Conservation (phyloP, 257 asterid genomes). For the Linaria vulgaris region DNA sequence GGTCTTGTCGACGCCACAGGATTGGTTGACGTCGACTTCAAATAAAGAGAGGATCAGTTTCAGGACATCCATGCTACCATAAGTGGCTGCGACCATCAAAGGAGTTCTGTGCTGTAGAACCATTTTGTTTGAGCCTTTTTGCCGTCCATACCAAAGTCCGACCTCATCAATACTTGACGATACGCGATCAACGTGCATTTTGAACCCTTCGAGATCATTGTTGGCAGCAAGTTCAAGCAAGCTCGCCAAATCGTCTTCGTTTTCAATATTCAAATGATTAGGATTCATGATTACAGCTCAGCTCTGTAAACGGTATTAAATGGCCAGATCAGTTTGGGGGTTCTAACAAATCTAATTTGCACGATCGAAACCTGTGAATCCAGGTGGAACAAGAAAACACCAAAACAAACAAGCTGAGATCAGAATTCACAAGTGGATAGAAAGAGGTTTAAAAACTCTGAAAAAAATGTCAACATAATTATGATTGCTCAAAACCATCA, state of each 20-base stretch:
- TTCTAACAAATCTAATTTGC: constrained; percentile 29
- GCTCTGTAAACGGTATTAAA: constrained; percentile 10
- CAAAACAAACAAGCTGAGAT: constrained; percentile 23
- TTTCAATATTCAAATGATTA: constrained; percentile 46
- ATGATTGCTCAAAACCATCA: constrained; percentile 3
- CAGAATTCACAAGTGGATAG: constrained; percentile 26
- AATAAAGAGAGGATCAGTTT: constrained; percentile 53
- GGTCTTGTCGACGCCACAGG: constrained; percentile 53
- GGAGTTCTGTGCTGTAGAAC: constrained; percentile 75
- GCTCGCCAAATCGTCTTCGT: constrained; percentile 52
- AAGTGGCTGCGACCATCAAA: constrained; percentile 79
- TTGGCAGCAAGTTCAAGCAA: constrained; percentile 81
- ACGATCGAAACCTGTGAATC: constrained; percentile 32
- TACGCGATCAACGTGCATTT: constrained; percentile 35
- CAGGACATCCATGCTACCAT: constrained; percentile 70
- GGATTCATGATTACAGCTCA: constrained; percentile 35
- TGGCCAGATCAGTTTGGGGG: constrained; percentile 17
- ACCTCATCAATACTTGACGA: constrained; percentile 52
- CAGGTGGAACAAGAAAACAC: constrained; percentile 32
- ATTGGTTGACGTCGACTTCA: constrained; percentile 64
- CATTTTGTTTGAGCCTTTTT: constrained; percentile 72
- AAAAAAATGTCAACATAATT: constrained; percentile 12
- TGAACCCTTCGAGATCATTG: constrained; percentile 58
- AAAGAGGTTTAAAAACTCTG: not conserved
- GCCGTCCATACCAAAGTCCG: constrained; percentile 79